Evolutionary conservation across 2,329 filamentous ascomycete species (phyloP).

Genomic region (Hypocrella siamensis): DNA sequence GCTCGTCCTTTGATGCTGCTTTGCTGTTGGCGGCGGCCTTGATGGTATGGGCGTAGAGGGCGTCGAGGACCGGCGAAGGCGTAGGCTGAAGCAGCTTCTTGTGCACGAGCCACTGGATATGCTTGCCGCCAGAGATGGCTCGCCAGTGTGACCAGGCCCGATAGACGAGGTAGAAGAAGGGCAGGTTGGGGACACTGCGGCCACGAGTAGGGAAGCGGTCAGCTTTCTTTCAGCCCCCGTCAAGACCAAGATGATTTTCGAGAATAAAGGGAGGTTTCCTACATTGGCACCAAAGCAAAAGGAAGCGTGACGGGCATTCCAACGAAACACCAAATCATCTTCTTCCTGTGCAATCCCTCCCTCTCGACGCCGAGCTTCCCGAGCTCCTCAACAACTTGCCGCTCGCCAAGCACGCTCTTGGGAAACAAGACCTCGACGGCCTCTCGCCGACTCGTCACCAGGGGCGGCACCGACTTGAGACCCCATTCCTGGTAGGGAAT

Average conservation of each 20-base stretch:
- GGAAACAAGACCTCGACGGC: constrained; percentile 69
- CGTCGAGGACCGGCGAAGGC: constrained; percentile 55
- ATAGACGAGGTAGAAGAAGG: constrained; percentile 92
- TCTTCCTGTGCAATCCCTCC: constrained; percentile 59
- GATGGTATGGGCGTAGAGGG: constrained; percentile 46
- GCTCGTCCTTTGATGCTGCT: constrained; percentile 9
- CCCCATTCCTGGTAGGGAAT: constrained; percentile 98
- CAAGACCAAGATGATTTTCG: too few relatives aligned
- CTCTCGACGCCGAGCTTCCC: constrained; percentile 62
- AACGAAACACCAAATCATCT: constrained; percentile 65
- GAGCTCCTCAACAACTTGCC: constrained; percentile 50
- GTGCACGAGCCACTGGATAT: constrained; percentile 66
- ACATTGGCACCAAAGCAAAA: constrained; percentile 75
- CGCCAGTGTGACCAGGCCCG: constrained; percentile 85
- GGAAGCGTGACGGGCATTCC: constrained; percentile 75
- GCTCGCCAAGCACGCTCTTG: constrained; percentile 46
- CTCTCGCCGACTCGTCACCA: constrained; percentile 52
- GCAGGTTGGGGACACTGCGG: constrained; percentile 70
- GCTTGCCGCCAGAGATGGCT: constrained; percentile 69
- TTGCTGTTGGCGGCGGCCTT: constrained; percentile 4
- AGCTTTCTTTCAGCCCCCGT: not conserved
- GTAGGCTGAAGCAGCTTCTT: constrained; percentile 52
- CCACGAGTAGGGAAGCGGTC: constrained; percentile 23
- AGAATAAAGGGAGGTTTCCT: too few relatives aligned
- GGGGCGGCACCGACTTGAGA: constrained; percentile 79